Percentiles rank a stretch among this genome's conserved stretches.
Conservation (phyloP, 2,329 filamentous ascomycete genomes). For the Akanthomyces muscarius region DNA sequence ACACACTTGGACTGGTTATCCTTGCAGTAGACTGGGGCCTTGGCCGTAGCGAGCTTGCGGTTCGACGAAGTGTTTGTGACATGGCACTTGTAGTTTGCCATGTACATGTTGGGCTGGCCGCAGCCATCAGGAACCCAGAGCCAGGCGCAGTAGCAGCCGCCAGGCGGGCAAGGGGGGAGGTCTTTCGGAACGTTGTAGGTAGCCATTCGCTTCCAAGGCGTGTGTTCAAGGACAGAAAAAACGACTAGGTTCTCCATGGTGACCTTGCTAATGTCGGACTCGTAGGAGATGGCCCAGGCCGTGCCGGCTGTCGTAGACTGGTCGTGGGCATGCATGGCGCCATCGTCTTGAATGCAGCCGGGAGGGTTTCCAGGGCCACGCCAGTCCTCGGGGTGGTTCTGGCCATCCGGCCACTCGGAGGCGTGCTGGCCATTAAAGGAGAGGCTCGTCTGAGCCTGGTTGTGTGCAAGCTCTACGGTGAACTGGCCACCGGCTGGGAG, state of each 20-base stretch:
- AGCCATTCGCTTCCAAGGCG: slow-evolving; percentile 23
- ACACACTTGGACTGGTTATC: slow-evolving; percentile 38
- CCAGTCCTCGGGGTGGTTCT: slow-evolving; percentile 43
- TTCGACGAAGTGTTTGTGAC: slow-evolving; percentile 38
- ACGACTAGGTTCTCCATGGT: slow-evolving; percentile 50
- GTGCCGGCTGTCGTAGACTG: slow-evolving; percentile 41
- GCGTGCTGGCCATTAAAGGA: slow-evolving; percentile 37
- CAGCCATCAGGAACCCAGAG: slow-evolving; percentile 25
- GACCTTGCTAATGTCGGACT: slow-evolving; percentile 42
- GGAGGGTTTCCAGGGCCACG: slow-evolving; percentile 30
- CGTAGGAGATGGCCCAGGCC: slow-evolving; percentile 48
- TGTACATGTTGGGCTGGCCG: slow-evolving; percentile 32
- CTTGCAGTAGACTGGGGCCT: slow-evolving; percentile 38
- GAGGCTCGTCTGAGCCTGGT: slow-evolving; percentile 45
- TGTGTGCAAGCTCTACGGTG: slow-evolving; percentile 47
- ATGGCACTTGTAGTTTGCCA: slow-evolving; percentile 45
- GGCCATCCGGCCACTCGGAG: slow-evolving; percentile 45
- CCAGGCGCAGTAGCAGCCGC: slow-evolving; percentile 27
- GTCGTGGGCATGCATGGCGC: slow-evolving; percentile 44
- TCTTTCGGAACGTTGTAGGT: slow-evolving; percentile 24
- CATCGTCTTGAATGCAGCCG: slow-evolving; percentile 34
- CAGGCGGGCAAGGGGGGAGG: slow-evolving; percentile 22
- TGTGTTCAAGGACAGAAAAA: slow-evolving; percentile 41
- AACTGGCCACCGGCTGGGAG: slow-evolving; percentile 46
- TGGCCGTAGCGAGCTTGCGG: slow-evolving; percentile 33